Base-by-base conservation (phyloP, 2,329 filamentous ascomycete species). In the Davidsoniella virescens region DNA sequence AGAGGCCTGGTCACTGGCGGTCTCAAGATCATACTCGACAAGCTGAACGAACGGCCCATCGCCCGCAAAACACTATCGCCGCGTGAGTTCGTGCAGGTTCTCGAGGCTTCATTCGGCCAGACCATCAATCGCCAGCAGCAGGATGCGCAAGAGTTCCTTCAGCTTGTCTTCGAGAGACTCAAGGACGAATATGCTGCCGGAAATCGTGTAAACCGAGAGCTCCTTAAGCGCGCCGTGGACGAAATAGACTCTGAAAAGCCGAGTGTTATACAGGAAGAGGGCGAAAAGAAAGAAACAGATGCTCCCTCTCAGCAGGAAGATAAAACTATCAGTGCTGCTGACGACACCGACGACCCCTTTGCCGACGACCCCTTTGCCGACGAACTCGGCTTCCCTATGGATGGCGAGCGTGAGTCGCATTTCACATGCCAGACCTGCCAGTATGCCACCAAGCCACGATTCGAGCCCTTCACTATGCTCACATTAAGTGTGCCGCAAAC, bases 61-160 rank as follows among this genome's bases (percentile, higher is more conserved):
- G 85, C 88, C 64, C 87, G 80, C 61, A 98, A 96, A 70, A 92
- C 87, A 0, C 93, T 96, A 50, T 87, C 85, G 14, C 87, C 90
- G 2, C 75, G 78, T n/a, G 74, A 75, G 1, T 95, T 98, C 61
- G 83, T 98, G 41, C 71, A 75, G 55, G 82, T 84, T 0, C 70
- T 98, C 47, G 92, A 98, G 67, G 70, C 71, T 26, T 87, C 90
- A 0, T 98, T 95, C 61, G 78, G 79, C 51, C 90, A 93, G 59
- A 80, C 85, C 58, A 94, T 98, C 58, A 95, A 85, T 61, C 75
- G 90, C 49, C 87, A 92, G 61, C 92, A 98, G 65, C 92, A 98
- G 65, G 92, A 98, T 67, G 92, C 92, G 9, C 92, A 98, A 61
- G 92, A 98, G 63, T 95, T 98, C 56, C 67, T 98, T 51, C 92